These are phyloP conservation scores for Yarrowia alimentaria DNA, from an alignment of 805 yeast genomes.

Conservation along the genomic window DNA sequence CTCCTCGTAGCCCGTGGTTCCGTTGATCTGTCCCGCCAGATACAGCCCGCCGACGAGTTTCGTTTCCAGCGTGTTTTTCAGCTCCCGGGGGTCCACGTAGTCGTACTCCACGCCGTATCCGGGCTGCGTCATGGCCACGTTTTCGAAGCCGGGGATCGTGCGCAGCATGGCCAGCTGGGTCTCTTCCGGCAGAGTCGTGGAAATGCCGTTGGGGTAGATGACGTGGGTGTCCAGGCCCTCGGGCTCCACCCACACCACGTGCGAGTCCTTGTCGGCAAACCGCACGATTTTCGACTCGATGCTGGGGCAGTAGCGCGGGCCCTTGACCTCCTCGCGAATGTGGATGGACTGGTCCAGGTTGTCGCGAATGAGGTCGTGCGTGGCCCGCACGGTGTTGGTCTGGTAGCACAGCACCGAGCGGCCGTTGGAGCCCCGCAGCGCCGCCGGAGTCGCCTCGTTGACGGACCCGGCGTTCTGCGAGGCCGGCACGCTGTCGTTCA, in stretches of 20 bases:
- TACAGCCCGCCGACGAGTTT: conserved; percentile 72
- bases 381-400: conserved; percentile 70
- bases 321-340: conserved; percentile 88
- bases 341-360: conserved; percentile 85
- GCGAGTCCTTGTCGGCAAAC: conserved; percentile 72
- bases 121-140: conserved; percentile 85
- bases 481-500: conserved; percentile 63
- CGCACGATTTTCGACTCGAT: conserved; percentile 83
- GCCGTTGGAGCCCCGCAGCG: not conserved
- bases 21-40: conserved; percentile 96
- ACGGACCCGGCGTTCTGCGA: conserved; percentile 32
- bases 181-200: conserved; percentile 94
- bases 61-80: conserved; percentile 75
- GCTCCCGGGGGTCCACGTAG: conserved; percentile 89
- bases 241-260: conserved; percentile 92
- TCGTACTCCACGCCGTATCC: conserved; percentile 99
- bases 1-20: conserved; percentile 98
- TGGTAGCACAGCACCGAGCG: conserved; percentile 58
- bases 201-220: conserved; percentile 96
- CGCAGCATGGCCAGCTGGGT: conserved; percentile 72
- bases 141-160: conserved; percentile 83
- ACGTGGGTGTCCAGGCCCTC: conserved; percentile 85
- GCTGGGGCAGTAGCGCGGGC: conserved; percentile 97
- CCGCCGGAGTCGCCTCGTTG: conserved; percentile 42
- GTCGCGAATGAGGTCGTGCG: conserved; percentile 65